A percentile compares a stretch with the other conserved stretches of the same genome.
Conservation (phyloP, 192 early-diverging fungal genomes). For the Backusella morwellensis region DNA sequence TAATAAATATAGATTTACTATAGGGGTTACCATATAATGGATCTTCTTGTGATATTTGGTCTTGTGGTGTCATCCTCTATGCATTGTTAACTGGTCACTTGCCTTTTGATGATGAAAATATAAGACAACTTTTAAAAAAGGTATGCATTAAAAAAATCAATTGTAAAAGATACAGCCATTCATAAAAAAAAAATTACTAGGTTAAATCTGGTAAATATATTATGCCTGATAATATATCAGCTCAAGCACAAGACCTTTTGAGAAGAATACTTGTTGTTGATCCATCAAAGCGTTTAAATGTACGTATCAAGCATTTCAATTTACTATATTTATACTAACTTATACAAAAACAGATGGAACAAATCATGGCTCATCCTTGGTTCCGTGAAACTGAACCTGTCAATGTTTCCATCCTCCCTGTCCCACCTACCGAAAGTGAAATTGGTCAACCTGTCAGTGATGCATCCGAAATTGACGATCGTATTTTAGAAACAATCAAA, state of each 20-base stretch:
- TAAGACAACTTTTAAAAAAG: conserved; percentile 60
- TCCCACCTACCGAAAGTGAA: conserved; percentile 30
- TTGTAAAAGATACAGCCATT: not conserved
- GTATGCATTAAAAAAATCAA: conserved; percentile 27
- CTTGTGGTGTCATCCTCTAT: conserved; percentile 72
- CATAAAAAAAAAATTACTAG: not conserved
- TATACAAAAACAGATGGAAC: conserved; percentile 40
- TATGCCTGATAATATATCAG: conserved; percentile 50
- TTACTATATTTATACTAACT: not conserved
- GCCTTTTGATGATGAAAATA: conserved; percentile 81
- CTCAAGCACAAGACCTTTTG: conserved; percentile 44
- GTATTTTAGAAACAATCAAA: conserved; percentile 35
- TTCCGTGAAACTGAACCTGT: conserved; percentile 38
- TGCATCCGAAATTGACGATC: conserved; percentile 32
- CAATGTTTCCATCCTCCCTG: conserved; percentile 24
- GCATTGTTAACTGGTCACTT: conserved; percentile 68
- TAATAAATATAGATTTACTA: not conserved
- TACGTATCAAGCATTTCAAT: conserved; percentile 11
- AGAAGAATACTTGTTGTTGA: conserved; percentile 46
- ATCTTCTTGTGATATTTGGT: conserved; percentile 69
- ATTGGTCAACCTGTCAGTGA: conserved; percentile 31
- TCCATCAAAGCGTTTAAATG: conserved; percentile 43
- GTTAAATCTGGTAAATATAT: conserved; percentile 49
- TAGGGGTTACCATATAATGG: conserved; percentile 67
- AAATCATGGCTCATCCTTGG: conserved; percentile 50